Evolutionary conservation across 305 asterid genomes (phyloP).

Genomic region (Solanum hybrid): DNA sequence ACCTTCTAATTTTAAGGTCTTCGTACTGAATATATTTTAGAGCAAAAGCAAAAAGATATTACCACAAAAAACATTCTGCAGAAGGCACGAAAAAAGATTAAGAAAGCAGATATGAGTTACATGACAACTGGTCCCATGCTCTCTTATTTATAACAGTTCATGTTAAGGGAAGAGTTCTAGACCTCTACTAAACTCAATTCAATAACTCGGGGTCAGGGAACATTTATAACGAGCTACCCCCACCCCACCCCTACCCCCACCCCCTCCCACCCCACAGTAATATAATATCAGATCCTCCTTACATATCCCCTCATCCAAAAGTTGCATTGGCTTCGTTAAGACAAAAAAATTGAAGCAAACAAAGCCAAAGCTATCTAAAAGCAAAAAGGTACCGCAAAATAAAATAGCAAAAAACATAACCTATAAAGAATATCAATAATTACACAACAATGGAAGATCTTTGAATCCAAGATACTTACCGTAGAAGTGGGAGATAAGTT

Average conservation of each 20-base stretch:
- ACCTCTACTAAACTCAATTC: neutral
- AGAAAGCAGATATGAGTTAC: neutral
- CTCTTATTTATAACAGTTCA: neutral
- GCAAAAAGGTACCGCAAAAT: neutral
- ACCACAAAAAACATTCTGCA: neutral
- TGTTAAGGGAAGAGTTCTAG: neutral
- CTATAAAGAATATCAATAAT: neutral
- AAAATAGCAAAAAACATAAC: neutral
- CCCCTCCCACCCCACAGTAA: neutral
- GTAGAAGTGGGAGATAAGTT: constrained; percentile 85
- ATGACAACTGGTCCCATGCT: neutral
- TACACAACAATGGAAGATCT: neutral
- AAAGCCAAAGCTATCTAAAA: neutral
- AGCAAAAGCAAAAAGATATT: neutral
- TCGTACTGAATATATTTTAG: neutral
- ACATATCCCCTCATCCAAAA: neutral
- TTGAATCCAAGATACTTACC: constrained; percentile 26
- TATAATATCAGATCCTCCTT: neutral
- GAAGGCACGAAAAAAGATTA: neutral
- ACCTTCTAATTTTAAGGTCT: neutral
- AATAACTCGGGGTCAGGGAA: neutral
- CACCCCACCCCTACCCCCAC: neutral
- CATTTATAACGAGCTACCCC: neutral
- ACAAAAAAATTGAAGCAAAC: neutral
- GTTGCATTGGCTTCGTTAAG: neutral